Conservation (phyloP, 805 yeast species). For the Zygosaccharomyces bisporus region DNA sequence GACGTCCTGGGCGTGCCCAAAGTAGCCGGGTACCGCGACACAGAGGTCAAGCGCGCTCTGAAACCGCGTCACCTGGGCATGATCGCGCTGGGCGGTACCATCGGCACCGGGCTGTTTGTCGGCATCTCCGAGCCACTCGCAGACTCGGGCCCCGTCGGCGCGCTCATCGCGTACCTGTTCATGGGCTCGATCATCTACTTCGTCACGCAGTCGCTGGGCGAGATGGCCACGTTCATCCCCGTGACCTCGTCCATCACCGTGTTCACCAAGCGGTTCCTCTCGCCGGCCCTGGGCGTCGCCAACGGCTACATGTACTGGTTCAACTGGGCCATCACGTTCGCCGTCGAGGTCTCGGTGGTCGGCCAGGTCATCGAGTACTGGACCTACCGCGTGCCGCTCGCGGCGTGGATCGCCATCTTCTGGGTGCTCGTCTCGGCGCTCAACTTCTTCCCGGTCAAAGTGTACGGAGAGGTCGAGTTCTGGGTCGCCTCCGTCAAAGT, state of each 20-base stretch:
- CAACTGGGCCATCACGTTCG: slow-evolving; percentile 67
- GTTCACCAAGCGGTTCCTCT: slow-evolving; percentile 58
- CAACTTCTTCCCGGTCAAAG: slow-evolving; percentile 52
- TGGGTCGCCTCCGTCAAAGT: slow-evolving; percentile 54
- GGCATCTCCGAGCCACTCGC: slow-evolving; percentile 54
- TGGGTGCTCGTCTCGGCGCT: slow-evolving; percentile 43
- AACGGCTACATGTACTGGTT: slow-evolving; percentile 71
- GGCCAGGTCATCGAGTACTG: slow-evolving; percentile 53
- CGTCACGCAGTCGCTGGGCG: slow-evolving; percentile 65
- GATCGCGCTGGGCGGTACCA: slow-evolving; percentile 73
- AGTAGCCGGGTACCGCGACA: slow-evolving; percentile 30
- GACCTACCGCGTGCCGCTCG: slow-evolving; percentile 53
- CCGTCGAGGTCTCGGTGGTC: slow-evolving; percentile 54
- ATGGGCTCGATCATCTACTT: slow-evolving; percentile 59
- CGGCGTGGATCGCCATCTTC: slow-evolving; percentile 59
- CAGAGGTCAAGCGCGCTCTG: slow-evolving; percentile 52
- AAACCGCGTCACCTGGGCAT: slow-evolving; percentile 63
- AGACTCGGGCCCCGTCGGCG: slow-evolving; percentile 61
- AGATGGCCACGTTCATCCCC: slow-evolving; percentile 74
- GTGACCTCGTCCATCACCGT: slow-evolving; percentile 58
- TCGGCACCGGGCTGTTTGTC: slow-evolving; percentile 67
- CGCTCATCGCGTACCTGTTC: slow-evolving; percentile 57
- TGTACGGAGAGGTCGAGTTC: slow-evolving; percentile 56
- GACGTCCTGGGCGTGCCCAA: slow-evolving; percentile 27
- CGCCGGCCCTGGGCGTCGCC: slow-evolving; percentile 64